Evolutionary conservation across 306 rosid genomes (phyloP).

Genomic region (Cucurbita argyrosperma): DNA sequence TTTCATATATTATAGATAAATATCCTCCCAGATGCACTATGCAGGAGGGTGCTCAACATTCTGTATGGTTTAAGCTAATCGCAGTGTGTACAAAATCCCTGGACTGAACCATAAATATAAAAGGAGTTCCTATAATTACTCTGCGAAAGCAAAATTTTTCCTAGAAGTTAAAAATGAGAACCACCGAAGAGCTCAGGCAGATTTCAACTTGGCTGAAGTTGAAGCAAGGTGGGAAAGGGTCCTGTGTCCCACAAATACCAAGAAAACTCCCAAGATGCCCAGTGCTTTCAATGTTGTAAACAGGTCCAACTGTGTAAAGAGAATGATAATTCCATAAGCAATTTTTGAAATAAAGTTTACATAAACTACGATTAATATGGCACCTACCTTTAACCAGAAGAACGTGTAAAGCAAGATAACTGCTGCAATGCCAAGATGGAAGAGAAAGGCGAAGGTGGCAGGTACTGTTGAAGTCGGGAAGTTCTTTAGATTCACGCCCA

Average conservation of each 20-base stretch:
- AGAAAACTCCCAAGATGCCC: slow-evolving; percentile 53
- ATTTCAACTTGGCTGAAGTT: slow-evolving; percentile 71
- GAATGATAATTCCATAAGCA: no score
- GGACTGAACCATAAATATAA: not conserved
- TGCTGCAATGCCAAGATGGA: slow-evolving; percentile 64
- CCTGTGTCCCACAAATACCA: slow-evolving; percentile 81
- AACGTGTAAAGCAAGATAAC: slow-evolving; percentile 68
- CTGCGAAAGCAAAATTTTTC: not conserved
- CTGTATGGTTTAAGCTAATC: not conserved
- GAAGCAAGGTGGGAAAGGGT: slow-evolving; percentile 78
- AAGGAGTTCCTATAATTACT: not conserved
- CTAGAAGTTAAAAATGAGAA: not conserved
- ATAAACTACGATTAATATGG: not conserved
- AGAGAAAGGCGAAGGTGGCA: slow-evolving; percentile 49
- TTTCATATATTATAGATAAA: not conserved
- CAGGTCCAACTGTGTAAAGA: slow-evolving; percentile 59
- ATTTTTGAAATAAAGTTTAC: no score
- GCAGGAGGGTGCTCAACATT: not conserved
- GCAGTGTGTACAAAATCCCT: not conserved
- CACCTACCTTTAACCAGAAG: slow-evolving; percentile 91
- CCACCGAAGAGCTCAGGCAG: slow-evolving; percentile 36
- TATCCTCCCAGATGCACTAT: not conserved
- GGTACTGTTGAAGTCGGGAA: slow-evolving; percentile 61
- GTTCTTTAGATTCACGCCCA: slow-evolving; percentile 82
- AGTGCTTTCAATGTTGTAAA: slow-evolving; percentile 73